Base-by-base conservation (phyloP, 2,329 filamentous ascomycete genomes). In the Xylaria sp. region DNA sequence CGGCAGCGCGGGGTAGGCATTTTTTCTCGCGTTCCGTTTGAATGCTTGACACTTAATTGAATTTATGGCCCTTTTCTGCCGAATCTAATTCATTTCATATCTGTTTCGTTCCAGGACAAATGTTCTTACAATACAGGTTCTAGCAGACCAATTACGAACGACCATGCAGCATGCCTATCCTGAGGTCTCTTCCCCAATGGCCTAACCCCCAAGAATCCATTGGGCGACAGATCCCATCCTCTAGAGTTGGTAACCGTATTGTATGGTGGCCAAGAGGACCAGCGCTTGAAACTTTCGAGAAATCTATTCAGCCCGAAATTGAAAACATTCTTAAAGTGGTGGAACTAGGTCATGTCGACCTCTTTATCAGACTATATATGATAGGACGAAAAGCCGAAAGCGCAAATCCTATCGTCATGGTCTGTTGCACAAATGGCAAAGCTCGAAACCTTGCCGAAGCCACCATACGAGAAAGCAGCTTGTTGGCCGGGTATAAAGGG, bases 351-450 rank as follows among this genome's bases (percentile, higher is more conserved):
- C 42, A 63, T 28, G 46, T 42, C 5, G 66, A 71, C 1, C 20
- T 71, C 2, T 71, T 63, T n/a, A 61, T 71, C 11, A 48, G 40
- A 28, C 28, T 69, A n/a, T 71, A 69, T 23, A 71, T 71, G 63
- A 69, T 69, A 31, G 66, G 69, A 17, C 58, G 59, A 40, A 60
- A 54, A 3, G 17, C 46, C 9, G 63, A 66, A 48, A 65, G n/a
- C 13, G 62, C 68, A 7, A 66, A 60, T 54, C 66, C 69, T n/a
- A 61, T 66, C 7, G 28, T 71, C 6, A 66, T 71, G 59, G 4
- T 71, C n/a, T 71, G 68, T 17, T 64, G 66, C 38, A 68, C 51
- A 10, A 51, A 65, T 33, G 53, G 28, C 0, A 49, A 48, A 31
- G 66, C 54, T 23, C 66, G 63, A 59, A 26, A 59, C 3, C 26